Conservation (phyloP, 192 early-diverging fungal genomes). For the Obelidium mucronatum region DNA sequence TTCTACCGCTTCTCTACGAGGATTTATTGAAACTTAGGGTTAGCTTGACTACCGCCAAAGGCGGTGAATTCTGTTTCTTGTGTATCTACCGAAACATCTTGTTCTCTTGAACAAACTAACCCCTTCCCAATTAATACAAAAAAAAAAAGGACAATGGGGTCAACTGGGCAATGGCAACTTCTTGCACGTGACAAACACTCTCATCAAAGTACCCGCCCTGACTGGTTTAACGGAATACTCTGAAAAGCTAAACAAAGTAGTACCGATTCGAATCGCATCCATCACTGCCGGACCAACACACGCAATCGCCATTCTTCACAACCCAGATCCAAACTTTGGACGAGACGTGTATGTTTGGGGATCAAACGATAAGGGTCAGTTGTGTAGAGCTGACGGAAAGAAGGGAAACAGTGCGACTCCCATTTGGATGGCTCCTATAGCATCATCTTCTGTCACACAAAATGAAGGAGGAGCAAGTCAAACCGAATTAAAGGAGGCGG, state of each 20-base stretch:
- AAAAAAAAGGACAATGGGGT: slow-evolving; percentile 47
- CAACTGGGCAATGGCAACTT: slow-evolving; percentile 50
- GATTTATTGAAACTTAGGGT: no score
- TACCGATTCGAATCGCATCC: slow-evolving; percentile 37
- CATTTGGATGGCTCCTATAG: slow-evolving; percentile 15
- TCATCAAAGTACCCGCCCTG: slow-evolving; percentile 34
- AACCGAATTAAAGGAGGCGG: not conserved
- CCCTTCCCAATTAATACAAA: not conserved
- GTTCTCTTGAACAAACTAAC: not conserved
- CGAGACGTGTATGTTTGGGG: slow-evolving; percentile 53
- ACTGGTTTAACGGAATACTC: slow-evolving; percentile 42
- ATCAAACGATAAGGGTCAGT: slow-evolving; percentile 40
- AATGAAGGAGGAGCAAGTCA: not conserved
- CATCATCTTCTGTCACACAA: not conserved
- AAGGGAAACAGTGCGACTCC: slow-evolving; percentile 32
- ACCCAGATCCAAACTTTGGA: slow-evolving; percentile 31
- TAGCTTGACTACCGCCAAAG: no score
- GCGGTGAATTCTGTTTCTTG: no score
- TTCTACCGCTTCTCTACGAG: no score
- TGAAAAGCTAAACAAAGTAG: slow-evolving; percentile 20
- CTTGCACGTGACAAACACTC: slow-evolving; percentile 34
- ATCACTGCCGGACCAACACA: slow-evolving; percentile 35
- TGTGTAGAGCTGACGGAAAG: slow-evolving; percentile 44
- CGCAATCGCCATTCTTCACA: slow-evolving; percentile 42
- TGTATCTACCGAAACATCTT: no score